phyloP scores from a whole-genome alignment of 768 basidiomycete genomes.

The Pleurotus salmoneostramineus region DNA sequence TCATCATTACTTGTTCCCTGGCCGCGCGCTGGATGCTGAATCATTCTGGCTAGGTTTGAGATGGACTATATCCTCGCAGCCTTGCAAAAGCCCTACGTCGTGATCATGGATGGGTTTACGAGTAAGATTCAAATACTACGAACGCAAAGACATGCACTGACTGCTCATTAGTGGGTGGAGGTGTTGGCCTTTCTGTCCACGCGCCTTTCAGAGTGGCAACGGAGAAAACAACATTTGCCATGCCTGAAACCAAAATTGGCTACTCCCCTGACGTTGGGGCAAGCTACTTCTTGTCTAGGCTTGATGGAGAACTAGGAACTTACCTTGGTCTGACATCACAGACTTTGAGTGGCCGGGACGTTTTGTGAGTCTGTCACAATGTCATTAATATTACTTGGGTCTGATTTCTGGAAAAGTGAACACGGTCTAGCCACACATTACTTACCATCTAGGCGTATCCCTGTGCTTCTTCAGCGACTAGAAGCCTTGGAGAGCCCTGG shows the following conservation, averaged over 20 bases:
- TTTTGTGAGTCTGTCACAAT: conserved; percentile 61
- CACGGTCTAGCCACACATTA: conserved; percentile 94
- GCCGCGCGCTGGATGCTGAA: background rate
- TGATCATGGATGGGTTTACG: conserved; percentile 86
- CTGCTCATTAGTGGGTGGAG: conserved; percentile 79
- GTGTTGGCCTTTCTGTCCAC: conserved; percentile 80
- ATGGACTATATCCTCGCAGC: conserved; percentile 70
- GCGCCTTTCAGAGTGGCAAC: conserved; percentile 93
- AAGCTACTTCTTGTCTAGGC: conserved; percentile 80
- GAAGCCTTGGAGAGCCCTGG: conserved; percentile 39
- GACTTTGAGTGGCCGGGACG: conserved; percentile 69
- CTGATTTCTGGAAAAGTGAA: conserved; percentile 46
- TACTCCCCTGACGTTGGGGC: conserved; percentile 93
- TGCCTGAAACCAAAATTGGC: conserved; percentile 96
- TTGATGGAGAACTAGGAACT: conserved; percentile 93
- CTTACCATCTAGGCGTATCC: conserved; percentile 72
- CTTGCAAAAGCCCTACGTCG: conserved; percentile 84
- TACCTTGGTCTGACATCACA: conserved; percentile 87
- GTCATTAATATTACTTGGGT: background rate
- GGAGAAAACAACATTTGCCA: conserved; percentile 86
- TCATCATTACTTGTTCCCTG: too few relatives aligned
- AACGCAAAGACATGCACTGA: conserved; percentile 5
- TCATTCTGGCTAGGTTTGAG: conserved; percentile 58
- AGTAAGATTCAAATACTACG: conserved; percentile 50
- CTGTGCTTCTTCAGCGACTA: conserved; percentile 66